Base-by-base conservation (phyloP, 257 asterid genomes). In the Capsicum chinense region DNA sequence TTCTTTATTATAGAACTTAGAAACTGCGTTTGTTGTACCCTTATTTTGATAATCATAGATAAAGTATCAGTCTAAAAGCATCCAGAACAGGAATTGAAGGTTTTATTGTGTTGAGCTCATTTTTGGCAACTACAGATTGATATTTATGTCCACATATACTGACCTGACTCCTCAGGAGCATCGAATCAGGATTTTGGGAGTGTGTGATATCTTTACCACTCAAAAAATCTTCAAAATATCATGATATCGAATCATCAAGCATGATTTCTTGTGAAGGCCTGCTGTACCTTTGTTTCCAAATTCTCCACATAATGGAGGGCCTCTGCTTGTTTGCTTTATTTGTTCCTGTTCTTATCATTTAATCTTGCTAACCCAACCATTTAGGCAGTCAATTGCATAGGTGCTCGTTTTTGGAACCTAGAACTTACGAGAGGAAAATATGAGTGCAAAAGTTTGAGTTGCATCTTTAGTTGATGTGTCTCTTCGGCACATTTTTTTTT, bases 161-260 rank as follows among this genome's bases (percentile, higher is more conserved):
- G 19, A 44, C 62, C 62, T 21, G 81, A 76, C 19, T 44, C 62
- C 62, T 21, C 62, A 76, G 52, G 81, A 76, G 37, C 81, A 52
- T 52, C 21, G 21, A 21, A 21, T 76, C 63, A 76, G 47, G 62
- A 73, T 47, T 48, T 26, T 21, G 62, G 62, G 62, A 76, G 62
- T 76, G 62, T 76, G 52, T 52, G 44, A 19, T 76, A 50, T 76
- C 63, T 76, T 48, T 48, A 44, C 37, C 12, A 7, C 17, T 73
- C 39, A 73, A 48, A 71, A 71, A 5, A 5, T 73, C n/a, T 19
- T n/a, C 47, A 39, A 48, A 73, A 44, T 19, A 19, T n/a, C 59
- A 19, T 48, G 80, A n/a, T 48, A 12, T 47, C 2, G 11, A 73
- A 73, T 47, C 59, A 19, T 48, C 80, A 73, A 47, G 80, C 42